A percentile compares a stretch with the other conserved stretches of the same genome.
These are phyloP conservation scores for Heterobasidion parviporum DNA, from an alignment of 1,284 basidiomycete genomes.

Conservation along the genomic window DNA sequence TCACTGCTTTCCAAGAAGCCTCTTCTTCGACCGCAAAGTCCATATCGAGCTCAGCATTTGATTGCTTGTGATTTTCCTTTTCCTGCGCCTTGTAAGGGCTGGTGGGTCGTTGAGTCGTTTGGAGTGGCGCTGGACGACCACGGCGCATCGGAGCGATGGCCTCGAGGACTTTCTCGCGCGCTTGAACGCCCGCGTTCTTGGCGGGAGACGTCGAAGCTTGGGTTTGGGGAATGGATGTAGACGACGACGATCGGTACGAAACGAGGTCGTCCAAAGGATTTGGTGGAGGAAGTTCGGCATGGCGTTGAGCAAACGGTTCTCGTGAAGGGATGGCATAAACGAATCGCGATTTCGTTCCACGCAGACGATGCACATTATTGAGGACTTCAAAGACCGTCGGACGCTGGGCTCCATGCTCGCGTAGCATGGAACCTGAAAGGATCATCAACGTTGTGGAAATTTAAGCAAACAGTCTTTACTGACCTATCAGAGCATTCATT, in stretches of 20 bases:
- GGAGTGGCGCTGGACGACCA: conserved; percentile 42
- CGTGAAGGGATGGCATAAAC: conserved; percentile 50
- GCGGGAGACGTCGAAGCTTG: conserved; percentile 14
- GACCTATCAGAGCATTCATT: conserved; percentile 85
- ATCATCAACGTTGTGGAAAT: conserved; percentile 5
- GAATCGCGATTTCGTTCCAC: conserved; percentile 76
- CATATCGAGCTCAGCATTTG: not conserved
- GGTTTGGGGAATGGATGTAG: conserved; percentile 10
- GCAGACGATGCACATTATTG: conserved; percentile 67
- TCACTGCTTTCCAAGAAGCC: conserved; percentile 41
- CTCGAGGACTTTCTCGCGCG: conserved; percentile 65
- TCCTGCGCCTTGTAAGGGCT: conserved; percentile 31
- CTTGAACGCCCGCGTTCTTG: conserved; percentile 48
- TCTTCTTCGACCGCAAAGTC: conserved; percentile 40
- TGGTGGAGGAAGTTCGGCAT: conserved; percentile 13
- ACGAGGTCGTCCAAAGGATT: conserved; percentile 36
- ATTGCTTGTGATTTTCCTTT: conserved; percentile 23
- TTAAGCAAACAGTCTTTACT: conserved; percentile 18
- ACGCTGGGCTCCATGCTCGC: conserved; percentile 77
- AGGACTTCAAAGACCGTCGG: conserved; percentile 81
- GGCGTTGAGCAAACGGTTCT: conserved; percentile 32
- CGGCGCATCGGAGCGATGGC: conserved; percentile 73
- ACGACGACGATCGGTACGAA: conserved; percentile 22
- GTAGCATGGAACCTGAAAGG: conserved; percentile 71
- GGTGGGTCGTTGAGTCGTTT: conserved; percentile 24